Evolutionary conservation across 805 yeast genomes (phyloP).

Genomic region (Wickerhamomyces bisporus): DNA sequence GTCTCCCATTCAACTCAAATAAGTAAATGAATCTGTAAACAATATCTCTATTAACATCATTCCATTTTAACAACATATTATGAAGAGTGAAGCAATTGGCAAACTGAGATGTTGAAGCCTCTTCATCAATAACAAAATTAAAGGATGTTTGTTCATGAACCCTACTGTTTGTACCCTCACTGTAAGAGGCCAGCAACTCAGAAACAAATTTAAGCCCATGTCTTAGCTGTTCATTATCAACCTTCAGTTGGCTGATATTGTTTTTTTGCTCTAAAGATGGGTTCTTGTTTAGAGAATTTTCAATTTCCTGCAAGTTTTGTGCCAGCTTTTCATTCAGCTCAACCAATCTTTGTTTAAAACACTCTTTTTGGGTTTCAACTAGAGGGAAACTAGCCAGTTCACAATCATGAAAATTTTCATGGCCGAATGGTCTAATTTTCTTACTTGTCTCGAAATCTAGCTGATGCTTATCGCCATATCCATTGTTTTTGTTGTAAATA

Average conservation of each 20-base stretch:
- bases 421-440: slow-evolving; percentile 41
- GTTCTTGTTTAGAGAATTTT: slow-evolving; percentile 23
- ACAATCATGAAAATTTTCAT: slow-evolving; percentile 60
- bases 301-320: slow-evolving; percentile 25
- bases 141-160: slow-evolving; percentile 6
- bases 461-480: slow-evolving; percentile 37
- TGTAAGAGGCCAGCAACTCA: slow-evolving; percentile 9
- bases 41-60: slow-evolving; percentile 58
- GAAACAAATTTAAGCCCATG: slow-evolving; percentile 18
- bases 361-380: slow-evolving; percentile 36
- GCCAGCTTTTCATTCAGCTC: slow-evolving; percentile 26
- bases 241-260: slow-evolving; percentile 13
- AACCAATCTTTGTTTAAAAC: slow-evolving; percentile 24
- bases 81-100: slow-evolving; percentile 67
- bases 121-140: slow-evolving; percentile 11
- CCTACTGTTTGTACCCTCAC: slow-evolving; percentile 3
- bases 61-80: slow-evolving; percentile 75
- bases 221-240: slow-evolving; percentile 19
- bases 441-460: slow-evolving; percentile 31
- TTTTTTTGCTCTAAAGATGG: slow-evolving; percentile 12
- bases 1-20: slow-evolving; percentile 39
- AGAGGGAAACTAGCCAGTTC: slow-evolving; percentile 32
- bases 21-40: slow-evolving; percentile 55
- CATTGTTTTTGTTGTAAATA: slow-evolving; percentile 62
- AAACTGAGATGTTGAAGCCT: slow-evolving; percentile 15